Conservation (phyloP, 2,329 filamentous ascomycete species). For the Phialocephala subalpina region DNA sequence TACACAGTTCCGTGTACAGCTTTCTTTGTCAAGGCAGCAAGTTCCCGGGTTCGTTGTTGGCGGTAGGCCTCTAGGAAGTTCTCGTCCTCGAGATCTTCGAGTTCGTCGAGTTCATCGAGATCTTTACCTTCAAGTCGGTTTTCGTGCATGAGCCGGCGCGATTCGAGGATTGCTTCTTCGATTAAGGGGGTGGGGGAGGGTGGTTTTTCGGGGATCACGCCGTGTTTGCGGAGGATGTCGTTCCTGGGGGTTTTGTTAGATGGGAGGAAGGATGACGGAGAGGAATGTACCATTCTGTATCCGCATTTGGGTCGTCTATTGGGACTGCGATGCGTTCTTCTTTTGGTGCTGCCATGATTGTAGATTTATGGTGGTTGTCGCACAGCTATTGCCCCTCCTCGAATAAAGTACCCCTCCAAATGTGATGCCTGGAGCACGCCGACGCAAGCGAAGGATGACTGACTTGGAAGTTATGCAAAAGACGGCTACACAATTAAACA, state of each 20-base stretch:
- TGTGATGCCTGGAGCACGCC: not conserved
- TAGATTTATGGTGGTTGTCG: conserved; percentile 1
- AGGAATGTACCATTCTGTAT: conserved; percentile 86
- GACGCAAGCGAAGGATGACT: not conserved
- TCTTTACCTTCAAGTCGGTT: conserved; percentile 95
- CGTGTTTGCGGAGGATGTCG: conserved; percentile 96
- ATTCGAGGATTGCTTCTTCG: conserved; percentile 90
- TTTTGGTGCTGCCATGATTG: conserved; percentile 64
- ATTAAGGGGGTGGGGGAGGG: conserved; percentile 96
- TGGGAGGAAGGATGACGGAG: not conserved
- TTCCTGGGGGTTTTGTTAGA: conserved; percentile 70
- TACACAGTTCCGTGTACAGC: conserved; percentile 90
- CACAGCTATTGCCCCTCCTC: conserved; percentile 1
- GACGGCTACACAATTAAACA: not conserved
- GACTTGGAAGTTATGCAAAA: not conserved
- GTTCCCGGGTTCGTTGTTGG: conserved; percentile 85
- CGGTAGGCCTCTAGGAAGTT: conserved; percentile 88
- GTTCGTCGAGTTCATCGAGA: conserved; percentile 88
- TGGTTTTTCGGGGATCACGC: conserved; percentile 96
- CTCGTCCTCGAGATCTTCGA: conserved; percentile 96
- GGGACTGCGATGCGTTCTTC: conserved; percentile 79
- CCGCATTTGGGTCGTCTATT: conserved; percentile 93
- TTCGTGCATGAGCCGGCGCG: conserved; percentile 83
- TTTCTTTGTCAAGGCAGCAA: conserved; percentile 77
- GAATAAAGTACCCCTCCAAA: conserved; percentile 5